phyloP scores from a whole-genome alignment of 306 rosid species.

The Vigna radiata region DNA sequence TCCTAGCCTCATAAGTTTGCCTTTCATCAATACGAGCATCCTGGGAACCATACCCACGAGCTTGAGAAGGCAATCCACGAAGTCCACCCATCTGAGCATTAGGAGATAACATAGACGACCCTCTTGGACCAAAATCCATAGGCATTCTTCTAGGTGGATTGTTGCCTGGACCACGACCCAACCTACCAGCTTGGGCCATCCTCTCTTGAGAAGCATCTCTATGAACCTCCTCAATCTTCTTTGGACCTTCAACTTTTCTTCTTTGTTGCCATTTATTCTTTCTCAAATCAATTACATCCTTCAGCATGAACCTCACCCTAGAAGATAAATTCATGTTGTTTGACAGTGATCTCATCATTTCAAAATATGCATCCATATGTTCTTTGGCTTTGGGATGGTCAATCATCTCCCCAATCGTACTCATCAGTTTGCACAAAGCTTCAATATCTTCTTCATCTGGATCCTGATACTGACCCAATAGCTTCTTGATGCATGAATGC shows the following conservation, averaged over 20 bases:
- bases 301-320: conserved; percentile 94
- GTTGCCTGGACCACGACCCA: conserved; percentile 72
- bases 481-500: conserved; percentile 84
- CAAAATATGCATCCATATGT: conserved; percentile 85
- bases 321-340: conserved; percentile 83
- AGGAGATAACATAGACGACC: conserved; percentile 67
- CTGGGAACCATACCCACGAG: conserved; percentile 74
- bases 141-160: conserved; percentile 64
- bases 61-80: conserved; percentile 68
- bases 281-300: conserved; percentile 84
- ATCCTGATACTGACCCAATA: conserved; percentile 77
- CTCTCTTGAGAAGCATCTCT: conserved; percentile 98
- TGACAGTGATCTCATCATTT: conserved; percentile 64
- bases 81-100: conserved; percentile 66
- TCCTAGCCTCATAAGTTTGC: conserved; percentile 71
- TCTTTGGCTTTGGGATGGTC: conserved; percentile 90
- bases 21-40: conserved; percentile 78
- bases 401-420: conserved; percentile 96
- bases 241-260: conserved; percentile 96
- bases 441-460: conserved; percentile 97
- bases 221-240: conserved; percentile 96
- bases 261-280: conserved; percentile 94
- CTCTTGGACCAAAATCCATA: conserved; percentile 76
- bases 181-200: conserved; percentile 76
- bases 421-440: conserved; percentile 93